Evolutionary conservation across 768 basidiomycete genomes (phyloP).

Genomic region (Phaffia tasmanica): DNA sequence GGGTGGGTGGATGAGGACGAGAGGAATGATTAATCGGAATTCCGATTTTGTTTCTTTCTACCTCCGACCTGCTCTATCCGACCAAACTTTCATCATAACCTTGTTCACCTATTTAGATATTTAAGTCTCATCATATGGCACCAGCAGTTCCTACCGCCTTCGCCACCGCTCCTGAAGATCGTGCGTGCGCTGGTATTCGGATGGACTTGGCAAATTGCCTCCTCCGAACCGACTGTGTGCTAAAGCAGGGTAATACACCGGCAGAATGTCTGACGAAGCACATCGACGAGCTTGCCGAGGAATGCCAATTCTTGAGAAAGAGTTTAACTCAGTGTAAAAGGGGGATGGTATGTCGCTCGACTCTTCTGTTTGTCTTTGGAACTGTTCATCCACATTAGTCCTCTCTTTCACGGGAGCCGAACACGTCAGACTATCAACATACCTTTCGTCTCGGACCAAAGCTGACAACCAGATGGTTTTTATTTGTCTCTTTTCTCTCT

Average conservation of each 20-base stretch:
- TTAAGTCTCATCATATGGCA: too few species aligned
- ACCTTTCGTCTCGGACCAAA: not conserved
- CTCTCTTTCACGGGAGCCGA: not conserved
- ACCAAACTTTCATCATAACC: not conserved
- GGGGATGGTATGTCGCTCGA: constrained; percentile 55
- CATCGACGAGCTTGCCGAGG: constrained; percentile 61
- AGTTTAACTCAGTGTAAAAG: constrained; percentile 85
- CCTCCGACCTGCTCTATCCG: not conserved
- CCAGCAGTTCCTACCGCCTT: constrained; percentile 16
- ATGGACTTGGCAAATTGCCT: constrained; percentile 72
- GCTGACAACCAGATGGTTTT: too few species aligned
- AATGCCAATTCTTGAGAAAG: constrained; percentile 65
- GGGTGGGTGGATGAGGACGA: too few species aligned
- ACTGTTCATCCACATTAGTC: not conserved
- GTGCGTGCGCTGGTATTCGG: constrained; percentile 41
- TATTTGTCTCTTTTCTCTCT: not conserved
- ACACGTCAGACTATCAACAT: not conserved
- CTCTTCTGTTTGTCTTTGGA: not conserved
- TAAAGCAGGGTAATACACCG: constrained; percentile 64
- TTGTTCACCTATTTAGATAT: not conserved
- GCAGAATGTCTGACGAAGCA: constrained; percentile 65
- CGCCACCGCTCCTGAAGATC: constrained; percentile 7
- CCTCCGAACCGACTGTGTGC: constrained; percentile 73
- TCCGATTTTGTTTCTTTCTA: too few species aligned
- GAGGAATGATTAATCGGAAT: too few species aligned